Base-by-base conservation (phyloP, 805 yeast genomes). In the Metschnikowia drakensbergensis region DNA sequence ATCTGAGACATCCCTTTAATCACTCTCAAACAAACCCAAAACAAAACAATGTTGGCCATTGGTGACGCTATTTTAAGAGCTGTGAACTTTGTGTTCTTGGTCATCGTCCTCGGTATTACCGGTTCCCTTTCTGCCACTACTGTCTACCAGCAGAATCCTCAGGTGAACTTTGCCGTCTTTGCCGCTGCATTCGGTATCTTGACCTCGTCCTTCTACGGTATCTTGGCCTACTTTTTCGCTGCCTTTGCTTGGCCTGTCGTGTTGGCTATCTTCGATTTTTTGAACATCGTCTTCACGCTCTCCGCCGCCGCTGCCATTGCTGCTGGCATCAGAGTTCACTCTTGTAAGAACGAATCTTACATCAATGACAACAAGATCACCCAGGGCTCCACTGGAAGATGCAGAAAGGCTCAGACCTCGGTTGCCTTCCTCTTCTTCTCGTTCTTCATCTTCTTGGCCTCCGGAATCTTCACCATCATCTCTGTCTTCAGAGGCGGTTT, bases 251-350 rank as follows among this genome's bases (percentile, higher is more conserved):
- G 95, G 86, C 98, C 98, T 58, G 68, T 88, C 45, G 68, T 91
- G 58, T 69, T 88, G 65, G 82, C 85, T 51, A 60, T 74, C 48
- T 74, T 88, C 64, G 99, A 94, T 77, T 84, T 89, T 74, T 76
- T 94, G 71, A 90, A 90, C 80, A 72, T 83, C 60, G 86, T 91
- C 59, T 94, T 94, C 83, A 83, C 96, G 49, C 88, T 94, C 69
- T 83, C 98, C 43, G 98, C 88, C 57, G 98, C 91, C 62, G 83
- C 96, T 50, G 96, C 96, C 46, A 76, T 94, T 65, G 98, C 98
- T 46, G 96, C 88, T 52, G 95, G 83, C 62, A 83, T 87, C 65
- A 82, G 91, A 71, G 78, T 77, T 55, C 97, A 90, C 79, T 85
- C 96, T 36, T 92, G 99, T 79, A 51, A 75, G 59, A 86, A 89